phyloP scores from a whole-genome alignment of 192 early-diverging fungal genomes.

The Coemansia umbellata region DNA sequence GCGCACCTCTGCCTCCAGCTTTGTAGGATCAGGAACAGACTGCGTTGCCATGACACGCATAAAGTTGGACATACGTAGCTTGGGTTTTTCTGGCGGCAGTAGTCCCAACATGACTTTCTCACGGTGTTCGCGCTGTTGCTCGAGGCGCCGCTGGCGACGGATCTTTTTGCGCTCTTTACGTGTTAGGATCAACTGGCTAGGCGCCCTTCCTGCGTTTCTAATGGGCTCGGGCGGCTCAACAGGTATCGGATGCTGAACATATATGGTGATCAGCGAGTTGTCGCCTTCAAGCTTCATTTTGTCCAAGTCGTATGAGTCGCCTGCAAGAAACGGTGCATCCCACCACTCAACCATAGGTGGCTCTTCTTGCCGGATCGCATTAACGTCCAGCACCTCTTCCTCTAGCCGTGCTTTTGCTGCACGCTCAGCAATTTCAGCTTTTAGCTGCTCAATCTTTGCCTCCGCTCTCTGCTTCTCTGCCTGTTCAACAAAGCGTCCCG shows the following conservation, averaged over 20 bases:
- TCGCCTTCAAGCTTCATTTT: slow-evolving; percentile 40
- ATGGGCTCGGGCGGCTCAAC: slow-evolving; percentile 34
- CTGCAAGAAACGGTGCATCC: slow-evolving; percentile 79
- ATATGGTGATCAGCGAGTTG: slow-evolving; percentile 52
- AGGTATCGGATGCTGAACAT: slow-evolving; percentile 35
- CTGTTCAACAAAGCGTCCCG: slow-evolving; percentile 75
- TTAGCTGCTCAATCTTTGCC: slow-evolving; percentile 52
- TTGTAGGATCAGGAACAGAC: slow-evolving; percentile 91
- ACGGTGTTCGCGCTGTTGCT: slow-evolving; percentile 86
- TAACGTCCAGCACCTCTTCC: slow-evolving; percentile 32
- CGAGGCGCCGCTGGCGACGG: slow-evolving; percentile 79
- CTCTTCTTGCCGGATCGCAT: slow-evolving; percentile 54
- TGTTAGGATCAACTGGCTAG: slow-evolving; percentile 36
- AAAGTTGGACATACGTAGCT: slow-evolving; percentile 88
- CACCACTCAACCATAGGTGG: slow-evolving; percentile 94
- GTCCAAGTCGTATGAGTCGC: slow-evolving; percentile 66
- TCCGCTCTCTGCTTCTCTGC: slow-evolving; percentile 80
- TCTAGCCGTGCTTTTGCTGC: slow-evolving; percentile 24
- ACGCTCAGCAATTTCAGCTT: slow-evolving; percentile 32
- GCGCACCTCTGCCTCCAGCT: slow-evolving; percentile 88
- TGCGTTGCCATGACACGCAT: slow-evolving; percentile 95
- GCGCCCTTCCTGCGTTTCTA: slow-evolving; percentile 6
- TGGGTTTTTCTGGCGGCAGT: slow-evolving; percentile 86
- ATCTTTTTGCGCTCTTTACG: slow-evolving; percentile 86
- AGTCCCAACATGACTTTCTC: slow-evolving; percentile 93